A percentile compares a stretch with the other conserved stretches of the same genome.
Conservation (phyloP, 768 basidiomycete genomes). For the Mycena sanguinolenta region DNA sequence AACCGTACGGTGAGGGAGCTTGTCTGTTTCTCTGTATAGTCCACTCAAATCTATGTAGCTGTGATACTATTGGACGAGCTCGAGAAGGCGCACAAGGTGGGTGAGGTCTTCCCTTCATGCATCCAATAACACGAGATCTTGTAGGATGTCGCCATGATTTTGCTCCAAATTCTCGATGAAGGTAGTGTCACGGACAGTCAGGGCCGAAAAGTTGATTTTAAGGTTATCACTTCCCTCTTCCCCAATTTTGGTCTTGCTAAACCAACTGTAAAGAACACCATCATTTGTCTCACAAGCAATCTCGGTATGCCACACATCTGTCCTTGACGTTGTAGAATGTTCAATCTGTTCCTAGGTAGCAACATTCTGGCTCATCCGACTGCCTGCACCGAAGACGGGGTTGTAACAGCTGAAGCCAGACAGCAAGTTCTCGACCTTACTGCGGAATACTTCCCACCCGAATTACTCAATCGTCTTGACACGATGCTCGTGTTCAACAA, state of each 20-base stretch:
- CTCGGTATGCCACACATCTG: slow-evolving; percentile 62
- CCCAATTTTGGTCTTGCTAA: neutral
- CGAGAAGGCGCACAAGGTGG: slow-evolving; percentile 92
- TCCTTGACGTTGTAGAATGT: neutral
- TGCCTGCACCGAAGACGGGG: slow-evolving; percentile 73
- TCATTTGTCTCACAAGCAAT: slow-evolving; percentile 92
- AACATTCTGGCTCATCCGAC: slow-evolving; percentile 80
- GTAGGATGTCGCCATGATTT: slow-evolving; percentile 88
- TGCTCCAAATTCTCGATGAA: slow-evolving; percentile 93
- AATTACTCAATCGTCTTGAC: slow-evolving; percentile 91
- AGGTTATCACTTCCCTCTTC: slow-evolving; percentile 54
- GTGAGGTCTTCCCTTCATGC: neutral
- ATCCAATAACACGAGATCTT: neutral
- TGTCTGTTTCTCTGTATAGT: too few relatives aligned
- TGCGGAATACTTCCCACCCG: slow-evolving; percentile 87
- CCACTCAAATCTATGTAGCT: slow-evolving; percentile 49
- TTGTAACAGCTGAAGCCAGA: slow-evolving; percentile 72
- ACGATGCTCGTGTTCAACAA: slow-evolving; percentile 93
- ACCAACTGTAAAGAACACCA: slow-evolving; percentile 74
- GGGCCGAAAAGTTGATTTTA: slow-evolving; percentile 93
- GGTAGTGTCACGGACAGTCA: slow-evolving; percentile 92
- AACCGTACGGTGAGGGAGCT: slow-evolving; percentile 78
- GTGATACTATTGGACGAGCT: slow-evolving; percentile 89
- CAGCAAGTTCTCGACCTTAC: slow-evolving; percentile 81
- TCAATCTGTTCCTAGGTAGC: slow-evolving; percentile 51